Base-by-base conservation (phyloP, 2,329 filamentous ascomycete species). In the Verticillium nonalfalfae region DNA sequence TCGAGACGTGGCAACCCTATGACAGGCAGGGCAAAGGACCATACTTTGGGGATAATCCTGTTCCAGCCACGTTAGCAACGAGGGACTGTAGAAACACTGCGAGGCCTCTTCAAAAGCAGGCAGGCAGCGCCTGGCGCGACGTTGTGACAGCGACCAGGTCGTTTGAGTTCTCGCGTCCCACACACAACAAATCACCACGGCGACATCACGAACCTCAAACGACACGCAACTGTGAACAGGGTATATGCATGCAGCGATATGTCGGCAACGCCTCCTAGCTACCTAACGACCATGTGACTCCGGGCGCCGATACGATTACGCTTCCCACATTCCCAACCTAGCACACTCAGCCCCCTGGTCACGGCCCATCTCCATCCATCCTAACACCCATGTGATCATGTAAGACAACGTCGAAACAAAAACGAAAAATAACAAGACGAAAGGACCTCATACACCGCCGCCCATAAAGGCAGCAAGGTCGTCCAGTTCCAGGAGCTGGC, bases 391-490 rank as follows among this genome's bases (percentile, higher is more conserved):
- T n/a, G 15, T 52, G n/a, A 52, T 52, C 45, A 52, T 26, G 9
- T 52, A 18, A 52, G 9, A 18, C n/a, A 52, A 52, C 45, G 18
- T 26, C 26, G 45, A 56, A 10, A 34, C 54, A 34, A 26, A 11
- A 15, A 35, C 7, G 34, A 56, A n/a, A 13, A 35, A 56, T 4
- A 34, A 35, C 9, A 56, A 56, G 26, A 34, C 9, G 11, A 34
- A 26, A 7, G 36, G 26, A 7, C 15, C 6, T 40, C 69, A 86
- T 64, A 86, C 84, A 63, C 84, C 84, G 21, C 84, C 84, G 21
- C 84, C 84, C 84, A 86, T 86, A 60, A 86, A 86, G 2, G 84
- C 84, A 36, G 84, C 84, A 11, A 86, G 78, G 67, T 86, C 84
- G 63, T 86, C 84, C 7, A 86, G 75, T 69, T 86, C 84, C 11